These are phyloP conservation scores for Ophiocytium majus DNA, from an alignment of 352 stramenopile species.

Conservation along the genomic window DNA sequence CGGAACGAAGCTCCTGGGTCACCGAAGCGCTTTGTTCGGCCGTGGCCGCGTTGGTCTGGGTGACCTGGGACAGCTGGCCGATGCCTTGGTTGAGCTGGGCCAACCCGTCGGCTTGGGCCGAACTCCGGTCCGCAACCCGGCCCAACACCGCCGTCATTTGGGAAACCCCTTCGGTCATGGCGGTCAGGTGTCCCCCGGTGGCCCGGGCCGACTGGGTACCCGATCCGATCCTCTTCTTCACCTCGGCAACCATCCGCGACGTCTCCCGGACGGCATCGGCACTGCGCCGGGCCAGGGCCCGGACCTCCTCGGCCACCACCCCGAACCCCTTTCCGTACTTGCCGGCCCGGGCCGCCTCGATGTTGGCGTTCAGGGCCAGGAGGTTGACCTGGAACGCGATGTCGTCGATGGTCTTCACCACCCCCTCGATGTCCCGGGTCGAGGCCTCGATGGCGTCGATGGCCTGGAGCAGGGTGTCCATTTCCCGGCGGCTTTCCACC, in stretches of 20 bases:
- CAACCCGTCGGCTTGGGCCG: neutral
- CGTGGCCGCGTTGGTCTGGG: neutral
- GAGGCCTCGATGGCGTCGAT: neutral
- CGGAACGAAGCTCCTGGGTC: neutral
- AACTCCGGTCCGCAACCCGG: neutral
- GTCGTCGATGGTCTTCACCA: neutral
- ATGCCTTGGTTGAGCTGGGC: neutral
- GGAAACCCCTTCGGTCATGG: neutral
- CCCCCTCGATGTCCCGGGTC: neutral
- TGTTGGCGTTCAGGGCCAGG: constrained; percentile 28
- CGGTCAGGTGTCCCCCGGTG: neutral
- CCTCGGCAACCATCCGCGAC: neutral
- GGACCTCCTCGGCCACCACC: constrained; percentile 32
- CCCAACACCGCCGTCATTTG: neutral
- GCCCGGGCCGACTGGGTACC: neutral
- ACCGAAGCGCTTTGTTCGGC: neutral
- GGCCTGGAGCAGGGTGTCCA: neutral
- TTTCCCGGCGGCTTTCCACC: neutral
- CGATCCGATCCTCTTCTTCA: neutral
- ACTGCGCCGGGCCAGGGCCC: constrained; percentile 12
- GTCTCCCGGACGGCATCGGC: neutral
- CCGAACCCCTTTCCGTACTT: constrained; percentile 34
- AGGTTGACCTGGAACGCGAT: constrained; percentile 28
- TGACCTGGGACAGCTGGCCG: neutral
- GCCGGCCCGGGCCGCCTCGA: constrained; percentile 37